A percentile compares a stretch with the other conserved stretches of the same genome.
phyloP scores from a whole-genome alignment of 2,329 filamentous ascomycete species.

The Cercospora berteroae region DNA sequence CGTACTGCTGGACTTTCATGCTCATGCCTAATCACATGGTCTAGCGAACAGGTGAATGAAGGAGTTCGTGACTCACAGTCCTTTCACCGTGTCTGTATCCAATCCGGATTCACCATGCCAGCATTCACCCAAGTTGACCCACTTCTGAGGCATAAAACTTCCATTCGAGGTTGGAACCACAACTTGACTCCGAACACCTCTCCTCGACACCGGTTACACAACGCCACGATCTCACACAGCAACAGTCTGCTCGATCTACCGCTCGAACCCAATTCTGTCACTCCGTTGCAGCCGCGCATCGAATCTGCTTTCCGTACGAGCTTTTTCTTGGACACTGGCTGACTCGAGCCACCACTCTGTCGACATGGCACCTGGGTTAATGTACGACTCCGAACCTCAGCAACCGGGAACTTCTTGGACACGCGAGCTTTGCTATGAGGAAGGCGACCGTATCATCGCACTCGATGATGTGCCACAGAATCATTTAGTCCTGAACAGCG shows the following conservation, averaged over 20 bases:
- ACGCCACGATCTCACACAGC: background rate
- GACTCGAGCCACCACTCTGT: background rate
- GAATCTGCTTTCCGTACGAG: no score
- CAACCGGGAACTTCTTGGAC: background rate
- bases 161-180: background rate
- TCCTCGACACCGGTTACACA: background rate
- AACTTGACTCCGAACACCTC: background rate
- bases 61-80: background rate
- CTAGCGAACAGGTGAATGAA: background rate
- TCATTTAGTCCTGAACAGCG: background rate
- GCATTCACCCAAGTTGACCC: background rate
- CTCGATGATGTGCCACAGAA: background rate
- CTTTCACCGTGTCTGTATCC: background rate
- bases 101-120: background rate
- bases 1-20: background rate
- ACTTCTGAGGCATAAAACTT: background rate
- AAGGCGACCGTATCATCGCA: background rate
- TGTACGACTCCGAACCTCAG: background rate
- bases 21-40: background rate
- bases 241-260: no score
- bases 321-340: no score
- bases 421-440: background rate
- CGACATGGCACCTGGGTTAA: background rate
- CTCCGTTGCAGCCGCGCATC: no score
- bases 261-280: no score